phyloP scores from a whole-genome alignment of 768 basidiomycete species.

The Mycena galericulata region DNA sequence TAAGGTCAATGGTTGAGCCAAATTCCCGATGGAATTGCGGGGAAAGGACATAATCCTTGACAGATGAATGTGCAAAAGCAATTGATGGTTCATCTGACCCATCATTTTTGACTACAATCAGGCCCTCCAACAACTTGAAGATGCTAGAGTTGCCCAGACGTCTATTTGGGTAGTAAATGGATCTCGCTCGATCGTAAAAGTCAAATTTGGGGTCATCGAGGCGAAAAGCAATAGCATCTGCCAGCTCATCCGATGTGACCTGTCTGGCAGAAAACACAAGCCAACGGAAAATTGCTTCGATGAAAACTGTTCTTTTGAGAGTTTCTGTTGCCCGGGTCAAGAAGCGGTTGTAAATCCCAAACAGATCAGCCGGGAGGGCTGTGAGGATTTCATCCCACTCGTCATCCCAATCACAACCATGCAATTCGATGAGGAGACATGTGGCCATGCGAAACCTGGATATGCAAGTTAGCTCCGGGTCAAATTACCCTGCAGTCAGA shows the following conservation, averaged over 20 bases:
- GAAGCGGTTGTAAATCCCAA: no score
- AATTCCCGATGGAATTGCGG: background rate
- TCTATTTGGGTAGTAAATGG: background rate
- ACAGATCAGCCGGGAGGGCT: no score
- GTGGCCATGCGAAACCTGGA: slow-evolving; percentile 2
- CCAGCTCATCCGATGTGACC: background rate
- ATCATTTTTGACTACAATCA: no score
- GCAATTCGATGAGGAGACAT: background rate
- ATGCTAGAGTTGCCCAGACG: no score
- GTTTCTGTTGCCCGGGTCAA: no score
- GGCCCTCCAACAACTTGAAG: no score
- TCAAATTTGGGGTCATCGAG: no score
- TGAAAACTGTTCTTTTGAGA: background rate
- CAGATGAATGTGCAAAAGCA: no score
- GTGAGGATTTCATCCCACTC: no score
- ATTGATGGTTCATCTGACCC: no score
- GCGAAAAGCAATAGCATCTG: background rate
- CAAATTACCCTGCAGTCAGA: background rate
- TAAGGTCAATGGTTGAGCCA: background rate
- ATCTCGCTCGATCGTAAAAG: background rate
- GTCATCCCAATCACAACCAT: no score
- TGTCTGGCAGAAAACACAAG: background rate
- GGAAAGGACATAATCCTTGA: slow-evolving; percentile 4
- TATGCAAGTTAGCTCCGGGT: background rate
- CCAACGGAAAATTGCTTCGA: background rate